A percentile compares a stretch with the other conserved stretches of the same genome.
phyloP scores from a whole-genome alignment of 495 filamentous ascomycete genomes.

The Aspergillus bridgeri region DNA sequence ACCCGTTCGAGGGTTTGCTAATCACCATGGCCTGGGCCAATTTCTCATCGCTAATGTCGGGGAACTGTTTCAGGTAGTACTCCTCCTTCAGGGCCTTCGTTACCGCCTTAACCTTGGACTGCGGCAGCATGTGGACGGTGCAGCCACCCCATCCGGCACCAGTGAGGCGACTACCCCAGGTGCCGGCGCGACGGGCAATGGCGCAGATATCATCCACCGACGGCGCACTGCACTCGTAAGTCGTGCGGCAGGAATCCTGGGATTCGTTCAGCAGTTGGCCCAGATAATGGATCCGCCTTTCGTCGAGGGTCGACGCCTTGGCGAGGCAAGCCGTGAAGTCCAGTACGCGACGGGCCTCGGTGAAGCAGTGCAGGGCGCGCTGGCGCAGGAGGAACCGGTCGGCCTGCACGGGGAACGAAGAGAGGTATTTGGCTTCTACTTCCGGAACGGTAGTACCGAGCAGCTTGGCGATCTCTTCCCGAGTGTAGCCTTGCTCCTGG shows the following conservation, averaged over 20 bases:
- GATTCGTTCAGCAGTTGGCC: conserved; percentile 88
- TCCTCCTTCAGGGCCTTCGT: conserved; percentile 70
- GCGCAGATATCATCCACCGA: conserved; percentile 85
- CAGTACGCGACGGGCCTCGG: conserved; percentile 81
- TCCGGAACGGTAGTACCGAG: conserved; percentile 66
- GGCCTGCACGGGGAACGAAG: conserved; percentile 81
- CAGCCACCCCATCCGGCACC: conserved; percentile 98
- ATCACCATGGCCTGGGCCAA: conserved; percentile 80
- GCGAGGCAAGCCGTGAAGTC: conserved; percentile 72
- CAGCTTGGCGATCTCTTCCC: conserved; percentile 76
- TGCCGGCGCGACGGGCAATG: conserved; percentile 72
- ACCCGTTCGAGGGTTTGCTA: conserved; percentile 65
- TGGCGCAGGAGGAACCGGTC: conserved; percentile 84
- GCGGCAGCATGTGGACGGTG: conserved; percentile 86
- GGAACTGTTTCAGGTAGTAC: conserved; percentile 75
- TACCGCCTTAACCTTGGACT: conserved; percentile 78
- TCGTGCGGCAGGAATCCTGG: conserved; percentile 75
- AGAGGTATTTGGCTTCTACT: conserved; percentile 70
- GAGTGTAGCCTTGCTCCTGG: conserved; percentile 79
- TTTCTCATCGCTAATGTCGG: conserved; percentile 68
- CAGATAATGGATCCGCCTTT: conserved; percentile 62
- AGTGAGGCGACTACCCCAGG: conserved; percentile 82
- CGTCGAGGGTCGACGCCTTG: conserved; percentile 47
- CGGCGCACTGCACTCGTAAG: conserved; percentile 86
- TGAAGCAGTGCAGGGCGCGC: conserved; percentile 85